These are phyloP conservation scores for Kodamaea leandrae DNA, from an alignment of 805 yeast genomes.

Conservation along the genomic window DNA sequence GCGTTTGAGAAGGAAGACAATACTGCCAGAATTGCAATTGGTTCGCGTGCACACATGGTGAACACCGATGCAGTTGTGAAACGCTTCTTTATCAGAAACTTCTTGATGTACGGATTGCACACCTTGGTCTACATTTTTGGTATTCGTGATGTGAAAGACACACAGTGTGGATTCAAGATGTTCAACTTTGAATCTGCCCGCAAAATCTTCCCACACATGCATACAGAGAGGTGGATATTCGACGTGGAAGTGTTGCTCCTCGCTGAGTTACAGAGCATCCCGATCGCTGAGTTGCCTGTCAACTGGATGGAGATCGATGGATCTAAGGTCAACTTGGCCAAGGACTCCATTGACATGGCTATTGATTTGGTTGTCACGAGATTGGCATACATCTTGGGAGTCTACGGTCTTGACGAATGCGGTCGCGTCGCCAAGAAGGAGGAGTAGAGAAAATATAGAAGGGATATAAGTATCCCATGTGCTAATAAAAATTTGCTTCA, in stretches of 20 bases:
- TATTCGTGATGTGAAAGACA: constrained; percentile 79
- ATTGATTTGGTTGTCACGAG: constrained; percentile 88
- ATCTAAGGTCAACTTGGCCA: constrained; percentile 86
- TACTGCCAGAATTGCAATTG: constrained; percentile 69
- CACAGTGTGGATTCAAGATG: constrained; percentile 96
- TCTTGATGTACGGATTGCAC: constrained; percentile 91
- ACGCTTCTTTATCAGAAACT: constrained; percentile 81
- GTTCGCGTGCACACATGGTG: constrained; percentile 96
- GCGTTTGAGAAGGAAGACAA: constrained; percentile 17
- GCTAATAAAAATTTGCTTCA: not conserved
- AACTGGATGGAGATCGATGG: constrained; percentile 98
- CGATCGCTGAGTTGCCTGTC: constrained; percentile 75
- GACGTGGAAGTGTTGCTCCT: constrained; percentile 89
- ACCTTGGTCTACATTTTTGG: constrained; percentile 85
- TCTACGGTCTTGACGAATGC: constrained; percentile 49
- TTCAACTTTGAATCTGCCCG: constrained; percentile 70
- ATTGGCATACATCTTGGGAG: constrained; percentile 80
- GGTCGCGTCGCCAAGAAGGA: constrained; percentile 3
- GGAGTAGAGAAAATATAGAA: not conserved
- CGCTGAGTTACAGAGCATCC: constrained; percentile 67
- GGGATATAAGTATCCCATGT: not conserved
- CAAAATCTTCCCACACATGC: constrained; percentile 81
- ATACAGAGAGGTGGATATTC: constrained; percentile 97
- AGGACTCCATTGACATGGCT: constrained; percentile 91
- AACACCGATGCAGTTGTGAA: constrained; percentile 95